phyloP scores from a whole-genome alignment of 176 grass and related monocot species.

The Rhynchospora pubera region DNA sequence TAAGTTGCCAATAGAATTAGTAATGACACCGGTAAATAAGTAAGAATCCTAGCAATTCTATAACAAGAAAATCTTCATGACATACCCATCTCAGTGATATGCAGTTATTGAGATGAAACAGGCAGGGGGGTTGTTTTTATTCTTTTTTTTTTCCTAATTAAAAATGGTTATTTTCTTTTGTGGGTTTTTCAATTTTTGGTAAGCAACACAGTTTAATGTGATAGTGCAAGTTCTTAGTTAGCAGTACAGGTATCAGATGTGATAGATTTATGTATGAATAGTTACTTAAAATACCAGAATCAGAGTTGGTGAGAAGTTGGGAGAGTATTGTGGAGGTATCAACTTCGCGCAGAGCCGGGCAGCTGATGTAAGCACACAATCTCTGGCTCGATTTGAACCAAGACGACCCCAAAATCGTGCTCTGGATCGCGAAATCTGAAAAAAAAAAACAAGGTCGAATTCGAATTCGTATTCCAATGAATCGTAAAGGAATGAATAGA shows the following conservation, averaged over 20 bases:
- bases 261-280: neutral
- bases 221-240: no score
- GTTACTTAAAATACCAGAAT: slow-evolving; percentile 36
- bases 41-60: neutral
- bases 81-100: neutral
- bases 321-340: slow-evolving; percentile 74
- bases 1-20: neutral
- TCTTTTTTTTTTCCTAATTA: neutral
- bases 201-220: no score
- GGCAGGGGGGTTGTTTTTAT: neutral
- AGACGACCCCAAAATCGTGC: slow-evolving; percentile 54
- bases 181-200: no score
- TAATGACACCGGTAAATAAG: neutral
- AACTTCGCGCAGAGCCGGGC: slow-evolving; percentile 55
- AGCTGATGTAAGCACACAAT: slow-evolving; percentile 89
- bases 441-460: no score
- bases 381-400: slow-evolving; percentile 66
- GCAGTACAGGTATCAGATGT: neutral
- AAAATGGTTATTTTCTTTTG: neutral
- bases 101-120: neutral
- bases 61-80: neutral
- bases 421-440: slow-evolving; percentile 79
- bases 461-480: neutral
- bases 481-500: neutral
- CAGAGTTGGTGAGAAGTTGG: slow-evolving; percentile 26